Evolutionary conservation across 2,329 filamentous ascomycete genomes (phyloP), one percentile per base, ranked within the genome.

Genomic region (Elsinoe fawcettii): DNA sequence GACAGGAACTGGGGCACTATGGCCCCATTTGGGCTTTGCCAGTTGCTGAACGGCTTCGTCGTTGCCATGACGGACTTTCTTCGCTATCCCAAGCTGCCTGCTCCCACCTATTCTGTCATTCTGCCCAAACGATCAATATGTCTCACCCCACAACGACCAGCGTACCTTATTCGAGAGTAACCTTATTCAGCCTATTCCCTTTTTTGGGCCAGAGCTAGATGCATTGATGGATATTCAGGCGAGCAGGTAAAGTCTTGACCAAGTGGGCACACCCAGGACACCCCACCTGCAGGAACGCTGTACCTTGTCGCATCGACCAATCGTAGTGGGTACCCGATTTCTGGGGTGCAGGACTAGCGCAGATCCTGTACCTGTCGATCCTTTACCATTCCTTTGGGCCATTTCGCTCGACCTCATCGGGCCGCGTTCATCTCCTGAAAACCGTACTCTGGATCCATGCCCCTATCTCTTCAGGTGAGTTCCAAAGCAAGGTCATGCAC

Each of bases 91-190:
- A 25, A 37, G 34, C 14, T n/a, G 14, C 5, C 5, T 44, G 18
- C 25, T 14, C 30, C 16, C 46, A 51, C 27, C 11, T 34, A 23
- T 46, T 18, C 25, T 30, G 44, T 32, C 44, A 51, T 32, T 14
- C 25, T 8, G 46, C 41, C 46, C 9, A 34, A 39, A 53, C 49
- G 49, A 11, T 53, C 49, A 53, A 53, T 39, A 53, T 53, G 49
- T 53, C 18, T 37, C 49, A 37, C 47, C 30, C 22, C 30, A 16
- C 16, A 20, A 14, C 30, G n/a, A 43, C 16, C 37, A 43, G 3
- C n/a, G 20, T 20, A 32, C 5, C 34, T 37, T 37, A 37, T 23
- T 44, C 23, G 41, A 23, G 18, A 16, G 5, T 16, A 37, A 37
- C 41, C 23, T 23, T 44, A 3, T 44, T 9, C 18, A 23, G 18